Conservation (phyloP, 1,139 yeast genomes). For the Hyphopichia burtonii region DNA sequence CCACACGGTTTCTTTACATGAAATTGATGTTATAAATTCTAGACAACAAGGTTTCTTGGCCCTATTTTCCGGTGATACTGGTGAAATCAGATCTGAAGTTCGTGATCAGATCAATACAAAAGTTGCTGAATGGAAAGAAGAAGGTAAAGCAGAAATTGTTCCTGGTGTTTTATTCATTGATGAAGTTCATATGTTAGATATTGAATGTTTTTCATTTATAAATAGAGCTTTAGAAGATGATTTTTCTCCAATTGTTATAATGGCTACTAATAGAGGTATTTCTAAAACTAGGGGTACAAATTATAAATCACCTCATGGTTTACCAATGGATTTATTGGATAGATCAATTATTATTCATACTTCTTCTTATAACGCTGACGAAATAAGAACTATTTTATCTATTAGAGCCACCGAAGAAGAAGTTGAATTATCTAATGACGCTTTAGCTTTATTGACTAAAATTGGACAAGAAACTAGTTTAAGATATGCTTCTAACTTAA, state of each 20-base stretch:
- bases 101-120: constrained; percentile 96
- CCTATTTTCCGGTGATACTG: constrained; percentile 94
- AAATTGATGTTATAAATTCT: constrained; percentile 96
- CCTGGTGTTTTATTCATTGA: constrained; percentile 99
- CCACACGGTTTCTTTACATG: constrained; percentile 95
- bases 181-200: constrained; percentile 98
- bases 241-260: constrained; percentile 92
- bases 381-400: constrained; percentile 78
- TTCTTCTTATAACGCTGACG: constrained; percentile 70
- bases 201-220: constrained; percentile 93
- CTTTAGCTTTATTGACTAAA: constrained; percentile 84
- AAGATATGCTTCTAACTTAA: constrained; percentile 89
- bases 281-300: constrained; percentile 90
- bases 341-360: constrained; percentile 93
- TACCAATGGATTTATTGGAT: constrained; percentile 92
- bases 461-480: constrained; percentile 91
- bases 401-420: constrained; percentile 98
- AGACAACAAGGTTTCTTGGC: constrained; percentile 98
- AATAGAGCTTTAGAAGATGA: constrained; percentile 97
- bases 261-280: constrained; percentile 98
- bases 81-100: constrained; percentile 93
- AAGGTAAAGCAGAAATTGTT: constrained; percentile 96
- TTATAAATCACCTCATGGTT: constrained; percentile 93
- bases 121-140: constrained; percentile 99
- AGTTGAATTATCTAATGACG: constrained; percentile 80